A percentile compares a stretch with the other conserved stretches of the same genome.
Evolutionary conservation across 176 grass and related monocot species (phyloP).

Genomic region (Cocos nucifera): DNA sequence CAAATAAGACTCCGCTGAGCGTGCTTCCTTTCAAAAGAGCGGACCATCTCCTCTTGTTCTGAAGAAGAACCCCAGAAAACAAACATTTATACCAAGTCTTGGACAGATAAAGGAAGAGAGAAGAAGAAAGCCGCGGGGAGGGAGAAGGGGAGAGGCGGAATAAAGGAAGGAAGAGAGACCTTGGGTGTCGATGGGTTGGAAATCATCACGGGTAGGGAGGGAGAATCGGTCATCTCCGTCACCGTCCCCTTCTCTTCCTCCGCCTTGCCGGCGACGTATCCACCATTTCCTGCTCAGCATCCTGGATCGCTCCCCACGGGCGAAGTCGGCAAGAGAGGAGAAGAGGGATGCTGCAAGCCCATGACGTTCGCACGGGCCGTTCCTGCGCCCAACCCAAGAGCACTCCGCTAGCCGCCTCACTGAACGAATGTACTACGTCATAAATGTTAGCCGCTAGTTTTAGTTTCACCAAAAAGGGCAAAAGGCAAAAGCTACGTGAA

Average conservation of each 20-base stretch:
- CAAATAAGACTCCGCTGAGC: slow-evolving; percentile 38
- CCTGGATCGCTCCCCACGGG: background rate
- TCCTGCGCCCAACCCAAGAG: no score
- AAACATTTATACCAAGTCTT: no score
- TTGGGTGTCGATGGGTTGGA: slow-evolving; percentile 66
- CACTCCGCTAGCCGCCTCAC: no score
- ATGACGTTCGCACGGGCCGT: no score
- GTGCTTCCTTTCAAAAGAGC: slow-evolving; percentile 56
- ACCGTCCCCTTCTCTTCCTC: slow-evolving; percentile 19
- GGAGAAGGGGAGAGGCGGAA: background rate
- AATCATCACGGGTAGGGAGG: slow-evolving; percentile 9
- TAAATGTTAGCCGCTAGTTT: no score
- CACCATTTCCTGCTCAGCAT: slow-evolving; percentile 25
- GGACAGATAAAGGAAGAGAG: no score
- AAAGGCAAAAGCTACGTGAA: no score
- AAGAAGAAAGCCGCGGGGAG: background rate
- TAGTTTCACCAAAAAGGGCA: no score
- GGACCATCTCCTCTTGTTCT: slow-evolving; percentile 93
- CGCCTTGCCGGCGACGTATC: slow-evolving; percentile 25
- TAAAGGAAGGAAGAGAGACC: slow-evolving; percentile 22
- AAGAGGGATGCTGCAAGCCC: no score
- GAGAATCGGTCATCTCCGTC: background rate
- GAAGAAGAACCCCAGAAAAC: slow-evolving; percentile 8
- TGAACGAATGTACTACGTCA: no score
- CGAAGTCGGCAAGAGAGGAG: no score